phyloP scores from a whole-genome alignment of 139 green algal genomes.

The Micractinium conductrix region DNA sequence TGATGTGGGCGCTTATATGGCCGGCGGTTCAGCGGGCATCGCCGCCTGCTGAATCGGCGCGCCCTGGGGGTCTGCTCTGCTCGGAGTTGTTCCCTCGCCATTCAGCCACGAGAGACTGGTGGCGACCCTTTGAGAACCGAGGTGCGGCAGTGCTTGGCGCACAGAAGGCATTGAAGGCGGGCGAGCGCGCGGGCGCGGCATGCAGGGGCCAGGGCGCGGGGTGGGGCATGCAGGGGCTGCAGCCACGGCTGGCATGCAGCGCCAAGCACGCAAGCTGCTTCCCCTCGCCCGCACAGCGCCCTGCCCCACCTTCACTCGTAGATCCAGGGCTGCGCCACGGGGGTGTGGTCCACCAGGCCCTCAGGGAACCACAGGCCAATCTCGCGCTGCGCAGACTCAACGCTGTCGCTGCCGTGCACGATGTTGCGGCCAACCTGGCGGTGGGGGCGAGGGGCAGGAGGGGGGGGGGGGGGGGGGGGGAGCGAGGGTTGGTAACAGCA shows the following conservation, averaged over 20 bases:
- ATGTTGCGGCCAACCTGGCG: conserved; percentile 9
- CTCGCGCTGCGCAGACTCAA: conserved; percentile 95
- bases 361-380: conserved; percentile 94
- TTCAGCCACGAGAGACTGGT: background rate
- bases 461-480: no score
- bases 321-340: conserved; percentile 46
- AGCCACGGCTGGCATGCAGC: no score
- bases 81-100: conserved; percentile 7
- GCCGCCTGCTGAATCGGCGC: background rate
- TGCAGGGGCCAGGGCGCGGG: background rate
- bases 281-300: no score
- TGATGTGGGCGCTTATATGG: background rate
- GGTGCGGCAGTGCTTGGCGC: background rate
- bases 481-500: background rate
- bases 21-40: conserved; percentile 2
- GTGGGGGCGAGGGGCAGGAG: background rate
- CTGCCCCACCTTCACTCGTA: conserved; percentile 51
- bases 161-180: background rate
- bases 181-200: background rate
- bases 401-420: conserved; percentile 72
- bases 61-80: background rate
- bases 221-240: no score
- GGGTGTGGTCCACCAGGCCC: conserved; percentile 58
- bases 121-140: background rate
- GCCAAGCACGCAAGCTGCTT: no score